A percentile compares a stretch with the other conserved stretches of the same genome.
phyloP scores from a whole-genome alignment of 306 rosid genomes.

The Inga oerstediana region DNA sequence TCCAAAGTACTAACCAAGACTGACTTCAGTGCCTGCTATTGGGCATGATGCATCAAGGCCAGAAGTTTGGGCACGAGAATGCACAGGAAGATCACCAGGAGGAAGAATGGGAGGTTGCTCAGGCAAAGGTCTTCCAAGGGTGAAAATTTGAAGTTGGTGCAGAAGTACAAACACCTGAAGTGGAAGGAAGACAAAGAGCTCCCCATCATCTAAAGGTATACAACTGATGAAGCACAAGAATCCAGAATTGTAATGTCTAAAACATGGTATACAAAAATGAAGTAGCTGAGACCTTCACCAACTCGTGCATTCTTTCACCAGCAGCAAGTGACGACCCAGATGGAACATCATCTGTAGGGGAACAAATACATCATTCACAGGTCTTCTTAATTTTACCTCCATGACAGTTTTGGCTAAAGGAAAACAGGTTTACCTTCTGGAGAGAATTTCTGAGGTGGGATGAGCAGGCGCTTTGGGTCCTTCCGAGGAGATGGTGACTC shows the following conservation, averaged over 20 bases:
- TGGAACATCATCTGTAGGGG: constrained; percentile 52
- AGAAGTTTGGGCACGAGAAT: constrained; percentile 59
- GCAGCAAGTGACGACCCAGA: constrained; percentile 70
- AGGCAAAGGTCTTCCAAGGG: constrained; percentile 72
- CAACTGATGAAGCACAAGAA: constrained; percentile 21
- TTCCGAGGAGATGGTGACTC: constrained; percentile 85
- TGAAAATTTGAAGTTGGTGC: constrained; percentile 84
- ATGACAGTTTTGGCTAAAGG: constrained; percentile 15
- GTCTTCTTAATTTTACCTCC: constrained; percentile 24
- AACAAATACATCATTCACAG: constrained; percentile 27
- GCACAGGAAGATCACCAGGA: constrained; percentile 50
- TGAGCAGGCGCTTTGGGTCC: constrained; percentile 67
- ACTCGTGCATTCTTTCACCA: constrained; percentile 87
- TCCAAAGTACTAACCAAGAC: constrained; percentile 70
- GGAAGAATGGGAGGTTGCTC: constrained; percentile 76
- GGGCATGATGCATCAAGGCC: constrained; percentile 70
- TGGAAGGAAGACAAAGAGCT: constrained; percentile 19
- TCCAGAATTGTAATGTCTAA: constrained; percentile 19
- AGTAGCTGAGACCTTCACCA: constrained; percentile 72
- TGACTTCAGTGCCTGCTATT: constrained; percentile 74
- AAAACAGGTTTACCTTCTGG: constrained; percentile 55
- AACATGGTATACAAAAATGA: constrained; percentile 4
- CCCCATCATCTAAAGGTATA: constrained; percentile 21
- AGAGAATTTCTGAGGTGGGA: constrained; percentile 51
- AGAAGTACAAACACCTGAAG: constrained; percentile 82